Conservation (phyloP, 2,329 filamentous ascomycete genomes). For the Tolypocladium ophioglossoides region DNA sequence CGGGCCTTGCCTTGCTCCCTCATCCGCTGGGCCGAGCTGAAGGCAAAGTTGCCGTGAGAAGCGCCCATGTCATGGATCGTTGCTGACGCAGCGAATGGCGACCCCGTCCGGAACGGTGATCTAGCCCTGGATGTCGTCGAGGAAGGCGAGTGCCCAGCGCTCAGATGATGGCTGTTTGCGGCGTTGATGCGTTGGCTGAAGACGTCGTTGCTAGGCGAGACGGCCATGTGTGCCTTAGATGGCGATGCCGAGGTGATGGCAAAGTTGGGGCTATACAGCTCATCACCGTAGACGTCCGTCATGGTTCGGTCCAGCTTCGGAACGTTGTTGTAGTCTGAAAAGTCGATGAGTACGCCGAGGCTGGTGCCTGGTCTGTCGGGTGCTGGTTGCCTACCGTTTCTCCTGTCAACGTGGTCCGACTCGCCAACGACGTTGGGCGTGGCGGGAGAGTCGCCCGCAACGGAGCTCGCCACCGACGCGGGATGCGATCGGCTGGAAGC, state of each 20-base stretch:
- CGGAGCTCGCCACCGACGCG: constrained; percentile 46
- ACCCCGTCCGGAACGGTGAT: constrained; percentile 72
- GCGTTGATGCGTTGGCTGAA: constrained; percentile 70
- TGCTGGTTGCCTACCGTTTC: constrained; percentile 37
- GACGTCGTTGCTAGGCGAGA: constrained; percentile 44
- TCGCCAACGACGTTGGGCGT: constrained; percentile 41
- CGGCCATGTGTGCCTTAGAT: constrained; percentile 31
- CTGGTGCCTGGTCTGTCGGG: background rate
- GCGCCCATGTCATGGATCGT: constrained; percentile 31
- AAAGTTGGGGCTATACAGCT: constrained; percentile 67
- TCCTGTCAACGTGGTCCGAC: constrained; percentile 36
- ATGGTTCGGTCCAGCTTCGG: constrained; percentile 80
- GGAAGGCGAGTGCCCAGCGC: constrained; percentile 41
- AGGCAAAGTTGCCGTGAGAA: constrained; percentile 12
- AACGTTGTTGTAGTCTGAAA: constrained; percentile 37
- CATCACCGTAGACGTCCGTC: constrained; percentile 75
- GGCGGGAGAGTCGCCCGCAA: constrained; percentile 47
- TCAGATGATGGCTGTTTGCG: constrained; percentile 64
- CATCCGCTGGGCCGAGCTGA: constrained; percentile 47
- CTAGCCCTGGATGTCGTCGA: constrained; percentile 48
- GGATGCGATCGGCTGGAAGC: constrained; percentile 35
- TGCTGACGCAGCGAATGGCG: constrained; percentile 42
- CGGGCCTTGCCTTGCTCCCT: constrained; percentile 52
- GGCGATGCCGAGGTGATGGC: constrained; percentile 46
- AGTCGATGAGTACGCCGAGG: constrained; percentile 31